These are phyloP conservation scores for Buxus sempervirens DNA, from an alignment of 164 flowering plant species.

Conservation along the genomic window DNA sequence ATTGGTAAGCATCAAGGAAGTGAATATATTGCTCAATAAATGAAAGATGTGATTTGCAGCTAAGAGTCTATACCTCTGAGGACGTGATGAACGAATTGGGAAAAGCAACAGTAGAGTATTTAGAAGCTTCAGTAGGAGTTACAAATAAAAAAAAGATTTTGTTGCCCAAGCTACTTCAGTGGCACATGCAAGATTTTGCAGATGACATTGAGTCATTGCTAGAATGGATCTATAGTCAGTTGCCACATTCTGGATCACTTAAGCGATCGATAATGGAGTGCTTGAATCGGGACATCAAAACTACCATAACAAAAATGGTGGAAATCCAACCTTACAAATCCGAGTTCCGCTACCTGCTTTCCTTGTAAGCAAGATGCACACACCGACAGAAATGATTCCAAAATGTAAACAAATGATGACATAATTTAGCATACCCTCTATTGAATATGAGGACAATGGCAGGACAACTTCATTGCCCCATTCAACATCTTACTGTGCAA, in stretches of 20 bases:
- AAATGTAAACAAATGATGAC: not conserved
- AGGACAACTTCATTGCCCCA: too few relatives aligned
- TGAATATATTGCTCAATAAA: not conserved
- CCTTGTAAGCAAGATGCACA: slow-evolving; percentile 17
- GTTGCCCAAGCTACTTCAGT: slow-evolving; percentile 81
- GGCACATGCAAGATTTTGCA: slow-evolving; percentile 91
- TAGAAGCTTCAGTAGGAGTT: slow-evolving; percentile 80
- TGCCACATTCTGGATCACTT: slow-evolving; percentile 55
- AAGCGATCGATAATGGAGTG: slow-evolving; percentile 71
- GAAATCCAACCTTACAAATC: slow-evolving; percentile 70
- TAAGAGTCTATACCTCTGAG: slow-evolving; percentile 72
- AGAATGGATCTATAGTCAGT: slow-evolving; percentile 94
- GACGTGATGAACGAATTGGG: slow-evolving; percentile 71
- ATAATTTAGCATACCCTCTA: too few relatives aligned
- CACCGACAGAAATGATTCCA: not conserved
- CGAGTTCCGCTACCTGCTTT: slow-evolving; percentile 78
- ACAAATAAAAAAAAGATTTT: slow-evolving; percentile 72
- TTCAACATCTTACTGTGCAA: too few relatives aligned
- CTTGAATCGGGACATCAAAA: slow-evolving; percentile 46
- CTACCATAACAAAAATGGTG: slow-evolving; percentile 41
- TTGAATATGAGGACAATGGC: too few relatives aligned
- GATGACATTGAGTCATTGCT: slow-evolving; percentile 77
- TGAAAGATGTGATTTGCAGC: slow-evolving; percentile 37
- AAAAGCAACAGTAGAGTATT: slow-evolving; percentile 73
- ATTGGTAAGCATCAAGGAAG: not conserved